phyloP scores from a whole-genome alignment of 2,329 filamentous ascomycete species.

The Xenosphaeropsis pyriputrescens region DNA sequence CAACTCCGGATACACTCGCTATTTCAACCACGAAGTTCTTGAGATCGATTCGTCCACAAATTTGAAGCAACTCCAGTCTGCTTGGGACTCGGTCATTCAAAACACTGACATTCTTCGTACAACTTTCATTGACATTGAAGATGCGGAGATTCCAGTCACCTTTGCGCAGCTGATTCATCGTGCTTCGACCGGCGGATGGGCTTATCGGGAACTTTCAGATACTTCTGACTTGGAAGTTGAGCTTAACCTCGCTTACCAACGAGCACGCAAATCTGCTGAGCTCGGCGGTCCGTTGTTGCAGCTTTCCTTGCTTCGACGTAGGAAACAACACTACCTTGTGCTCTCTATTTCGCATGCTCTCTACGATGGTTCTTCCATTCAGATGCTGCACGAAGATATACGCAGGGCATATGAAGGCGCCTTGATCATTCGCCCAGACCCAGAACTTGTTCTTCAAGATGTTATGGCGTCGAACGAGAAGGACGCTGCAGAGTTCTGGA shows the following conservation, averaged over 20 bases:
- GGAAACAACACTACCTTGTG: slow-evolving; percentile 26
- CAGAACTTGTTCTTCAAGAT: slow-evolving; percentile 37
- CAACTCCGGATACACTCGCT: slow-evolving; percentile 55
- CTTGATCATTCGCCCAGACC: slow-evolving; percentile 26
- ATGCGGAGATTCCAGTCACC: slow-evolving; percentile 35
- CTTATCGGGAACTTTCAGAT: slow-evolving; percentile 3
- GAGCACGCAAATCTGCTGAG: slow-evolving; percentile 22
- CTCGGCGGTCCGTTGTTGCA: slow-evolving; percentile 28
- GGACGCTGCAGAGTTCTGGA: slow-evolving; percentile 53
- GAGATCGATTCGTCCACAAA: slow-evolving; percentile 41
- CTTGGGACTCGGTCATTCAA: slow-evolving; percentile 46
- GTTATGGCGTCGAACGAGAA: slow-evolving; percentile 20
- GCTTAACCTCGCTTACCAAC: slow-evolving; percentile 23
- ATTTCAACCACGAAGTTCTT: slow-evolving; percentile 77
- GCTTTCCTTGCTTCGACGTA: slow-evolving; percentile 25
- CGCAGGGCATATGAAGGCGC: slow-evolving; percentile 41
- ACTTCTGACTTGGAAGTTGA: slow-evolving; percentile 13
- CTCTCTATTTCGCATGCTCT: slow-evolving; percentile 75
- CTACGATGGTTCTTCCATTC: slow-evolving; percentile 80
- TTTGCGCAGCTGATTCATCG: slow-evolving; percentile 40
- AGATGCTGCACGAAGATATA: slow-evolving; percentile 59
- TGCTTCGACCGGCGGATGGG: slow-evolving; percentile 19
- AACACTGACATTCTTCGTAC: slow-evolving; percentile 62
- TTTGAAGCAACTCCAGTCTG: slow-evolving; percentile 34
- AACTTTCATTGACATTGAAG: slow-evolving; percentile 51